Evolutionary conservation across 2,329 filamentous ascomycete species (phyloP), one percentile per base, ranked within the genome.

Genomic region (Exserohilum rostratum): DNA sequence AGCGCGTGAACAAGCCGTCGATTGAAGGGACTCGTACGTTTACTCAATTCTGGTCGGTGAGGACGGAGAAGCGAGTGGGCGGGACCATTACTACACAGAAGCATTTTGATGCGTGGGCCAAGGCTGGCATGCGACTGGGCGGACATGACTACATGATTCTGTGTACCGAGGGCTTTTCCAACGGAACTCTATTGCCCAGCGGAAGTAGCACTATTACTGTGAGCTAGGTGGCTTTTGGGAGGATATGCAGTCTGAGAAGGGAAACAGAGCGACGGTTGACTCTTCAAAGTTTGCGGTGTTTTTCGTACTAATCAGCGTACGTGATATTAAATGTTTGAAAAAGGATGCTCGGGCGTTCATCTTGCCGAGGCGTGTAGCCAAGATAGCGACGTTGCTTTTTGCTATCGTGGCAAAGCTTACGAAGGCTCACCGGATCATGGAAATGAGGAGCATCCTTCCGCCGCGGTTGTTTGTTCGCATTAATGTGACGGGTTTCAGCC

Each of bases 21-120:
- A 84, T 85, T 58, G 72, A 80, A 20, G 83, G 82, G 43, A 82
- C 78, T 6, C 60, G 73, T 20, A 83, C 80, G 45, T 85, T 84
- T 64, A 71, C 78, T 62, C 81, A 84, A 73, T 85, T 79, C 67
- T 83, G 79, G 78, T 82, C 78, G 27, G 77, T 84, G 31, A 77
- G 82, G 43, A 72, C 74, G 50, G 70, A 56, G 52, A 83, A 83
- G 75, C 77, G 81, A 45, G 74, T 73, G 18, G 72, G 76, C 46
- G 83, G 82, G 5, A 67, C 57, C 6, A 62, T 72, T 20, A 71
- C 55, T 5, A 70, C 62, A 48, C 51, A 54, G 11, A 65, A 61
- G 10, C 69, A 72, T 46, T 73, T 71, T 43, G 61, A 69, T 53
- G 66, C 58, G 22, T 73, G 70, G 70, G 37, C 18, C 6, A 49